Evolutionary conservation across 1,139 yeast genomes (phyloP), one percentile per base, ranked within the genome.

Genomic region (Diutina pseudorugosa): DNA sequence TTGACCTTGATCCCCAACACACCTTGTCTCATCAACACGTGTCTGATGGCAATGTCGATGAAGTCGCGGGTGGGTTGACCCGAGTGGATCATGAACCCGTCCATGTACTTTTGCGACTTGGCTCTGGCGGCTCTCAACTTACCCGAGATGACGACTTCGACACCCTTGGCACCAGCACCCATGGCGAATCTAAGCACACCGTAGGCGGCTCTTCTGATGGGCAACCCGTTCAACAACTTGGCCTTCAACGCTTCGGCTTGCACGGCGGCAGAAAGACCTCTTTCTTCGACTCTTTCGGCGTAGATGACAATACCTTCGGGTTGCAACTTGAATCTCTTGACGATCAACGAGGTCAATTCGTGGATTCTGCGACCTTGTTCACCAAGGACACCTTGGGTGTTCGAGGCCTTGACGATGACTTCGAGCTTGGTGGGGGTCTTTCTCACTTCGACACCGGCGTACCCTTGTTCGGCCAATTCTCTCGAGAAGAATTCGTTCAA

Each of bases 141-240:
- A 85, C 98, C 98, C 65, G 97, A 89, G 72, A 91, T 88, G 67
- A 93, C 97, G 75, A 91, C 98, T 80, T 93, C 98, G 70, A 94
- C 97, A 90, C 99, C 99, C 88, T 94, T 94, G 73, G 98, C 99
- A 79, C 98, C 98, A 63, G 98, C 90, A 77, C 91, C 98, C 97
- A 93, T 94, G 71, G 95, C 96, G 83, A 85, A 90, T 84, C 98
- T 91, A 79, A 94, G 95, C 69, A 94, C 98, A 89, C 98, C 98
- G 88, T 93, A 93, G 69, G 98, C 98, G 69, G 98, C 98, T 83
- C 98, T 89, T 84, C 98, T 91, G 82, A 93, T 90, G 72, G 98
- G 97, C 73, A 93, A 85, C 82, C 98, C 98, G 79, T 85, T 87
- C 73, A 94, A 87, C 71, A 93, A 86, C 83, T 93, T 93, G 89